A percentile compares a stretch with the other conserved stretches of the same genome.
phyloP scores from a whole-genome alignment of 176 grass and related monocot genomes.

The Triticum urartu region DNA sequence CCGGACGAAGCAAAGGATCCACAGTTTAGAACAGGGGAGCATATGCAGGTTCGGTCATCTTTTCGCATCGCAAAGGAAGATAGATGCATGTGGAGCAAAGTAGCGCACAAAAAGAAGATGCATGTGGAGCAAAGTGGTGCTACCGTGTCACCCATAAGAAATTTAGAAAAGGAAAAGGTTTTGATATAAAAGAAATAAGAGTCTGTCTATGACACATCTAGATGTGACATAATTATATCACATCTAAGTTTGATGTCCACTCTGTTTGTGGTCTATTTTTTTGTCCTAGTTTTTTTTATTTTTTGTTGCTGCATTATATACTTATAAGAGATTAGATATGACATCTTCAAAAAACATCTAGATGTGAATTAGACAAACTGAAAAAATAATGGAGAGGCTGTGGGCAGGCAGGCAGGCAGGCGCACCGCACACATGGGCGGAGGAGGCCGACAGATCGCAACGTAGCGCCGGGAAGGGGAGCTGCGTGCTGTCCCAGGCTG shows the following conservation, averaged over 20 bases:
- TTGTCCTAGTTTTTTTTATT: too few relatives aligned
- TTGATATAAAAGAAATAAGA: too few relatives aligned
- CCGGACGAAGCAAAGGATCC: conserved; percentile 11
- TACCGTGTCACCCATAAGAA: background rate
- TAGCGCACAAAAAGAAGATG: background rate
- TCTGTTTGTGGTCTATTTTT: too few relatives aligned
- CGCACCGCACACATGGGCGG: conserved; percentile 3
- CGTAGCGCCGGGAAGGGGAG: background rate
- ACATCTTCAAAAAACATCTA: too few relatives aligned
- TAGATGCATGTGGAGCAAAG: background rate
- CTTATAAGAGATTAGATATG: too few relatives aligned
- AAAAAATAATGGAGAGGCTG: background rate
- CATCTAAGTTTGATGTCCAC: too few relatives aligned
- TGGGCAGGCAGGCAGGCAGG: background rate
- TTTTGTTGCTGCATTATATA: too few relatives aligned
- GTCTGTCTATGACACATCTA: too few relatives aligned
- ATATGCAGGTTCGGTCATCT: background rate
- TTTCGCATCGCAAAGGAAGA: background rate
- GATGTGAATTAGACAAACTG: too few relatives aligned
- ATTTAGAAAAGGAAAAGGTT: background rate
- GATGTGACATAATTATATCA: too few relatives aligned
- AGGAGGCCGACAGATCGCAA: background rate
- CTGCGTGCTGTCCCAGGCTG: conserved; percentile 52
- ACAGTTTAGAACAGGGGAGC: background rate
- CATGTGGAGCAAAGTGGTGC: background rate